These are phyloP conservation scores for Marchantia paleacea DNA, from an alignment of 225 moss, liverwort and hornwort genomes.

Conservation along the genomic window DNA sequence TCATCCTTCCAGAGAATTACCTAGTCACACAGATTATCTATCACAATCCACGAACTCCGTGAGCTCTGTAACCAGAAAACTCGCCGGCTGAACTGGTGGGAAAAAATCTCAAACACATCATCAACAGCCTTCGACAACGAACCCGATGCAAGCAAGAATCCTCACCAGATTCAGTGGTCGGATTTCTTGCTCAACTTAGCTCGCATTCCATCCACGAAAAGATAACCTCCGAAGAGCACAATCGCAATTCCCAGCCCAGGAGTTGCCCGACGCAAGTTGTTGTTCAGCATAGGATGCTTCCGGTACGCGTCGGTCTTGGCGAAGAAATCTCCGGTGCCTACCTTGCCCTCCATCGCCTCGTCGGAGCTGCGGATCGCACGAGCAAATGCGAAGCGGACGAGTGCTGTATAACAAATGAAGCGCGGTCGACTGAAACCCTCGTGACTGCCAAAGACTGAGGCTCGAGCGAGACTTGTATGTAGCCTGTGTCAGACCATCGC, in stretches of 20 bases:
- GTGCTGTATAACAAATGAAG: neutral
- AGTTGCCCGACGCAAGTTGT: slow-evolving; percentile 66
- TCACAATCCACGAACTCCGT: neutral
- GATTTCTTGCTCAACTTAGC: slow-evolving; percentile 68
- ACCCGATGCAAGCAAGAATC: neutral
- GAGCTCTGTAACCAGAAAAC: neutral
- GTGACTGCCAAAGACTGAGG: neutral
- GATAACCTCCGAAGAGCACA: slow-evolving; percentile 69
- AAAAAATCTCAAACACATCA: neutral
- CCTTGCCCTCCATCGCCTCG: slow-evolving; percentile 30
- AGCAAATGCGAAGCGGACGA: neutral
- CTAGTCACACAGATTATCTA: neutral
- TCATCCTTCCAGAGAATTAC: neutral
- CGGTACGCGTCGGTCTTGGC: slow-evolving; percentile 84
- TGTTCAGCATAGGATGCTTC: slow-evolving; percentile 85
- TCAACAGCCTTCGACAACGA: neutral
- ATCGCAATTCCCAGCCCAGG: slow-evolving; percentile 90
- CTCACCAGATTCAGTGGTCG: slow-evolving; percentile 40
- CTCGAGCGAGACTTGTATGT: neutral
- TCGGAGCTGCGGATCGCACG: neutral
- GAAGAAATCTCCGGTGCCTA: slow-evolving; percentile 70
- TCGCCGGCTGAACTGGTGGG: neutral
- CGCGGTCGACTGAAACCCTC: neutral
- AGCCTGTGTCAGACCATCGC: neutral
- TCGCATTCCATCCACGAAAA: slow-evolving; percentile 85